A percentile compares a stretch with the other conserved stretches of the same genome.
These are phyloP conservation scores for Microcyclosporella mali DNA, from an alignment of 2,329 filamentous ascomycete genomes.

Conservation along the genomic window DNA sequence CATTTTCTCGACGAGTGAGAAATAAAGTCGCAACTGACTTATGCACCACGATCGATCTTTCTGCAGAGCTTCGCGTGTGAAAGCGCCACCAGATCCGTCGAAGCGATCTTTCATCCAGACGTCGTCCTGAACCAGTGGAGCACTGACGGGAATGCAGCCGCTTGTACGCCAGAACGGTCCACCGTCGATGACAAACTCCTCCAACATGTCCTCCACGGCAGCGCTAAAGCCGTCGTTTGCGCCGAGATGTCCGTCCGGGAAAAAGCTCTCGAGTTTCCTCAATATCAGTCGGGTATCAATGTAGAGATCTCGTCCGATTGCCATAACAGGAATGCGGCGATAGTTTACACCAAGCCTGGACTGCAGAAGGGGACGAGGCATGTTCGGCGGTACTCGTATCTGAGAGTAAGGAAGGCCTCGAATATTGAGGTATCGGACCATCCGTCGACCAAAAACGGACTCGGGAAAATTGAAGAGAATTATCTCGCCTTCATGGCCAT, in stretches of 20 bases:
- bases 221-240: constrained; percentile 9
- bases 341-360: constrained; percentile 18
- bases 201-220: constrained; percentile 14
- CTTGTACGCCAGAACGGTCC: constrained; percentile 15
- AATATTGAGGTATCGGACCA: constrained; percentile 15
- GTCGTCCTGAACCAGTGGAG: constrained; percentile 11
- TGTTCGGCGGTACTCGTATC: constrained; percentile 17
- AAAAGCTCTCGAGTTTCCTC: constrained; percentile 13
- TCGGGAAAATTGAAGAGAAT: constrained; percentile 19
- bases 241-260: constrained; percentile 7
- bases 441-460: constrained; percentile 15
- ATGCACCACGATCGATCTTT: constrained; percentile 10
- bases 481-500: constrained; percentile 8
- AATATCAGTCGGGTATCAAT: constrained; percentile 20
- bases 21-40: constrained; percentile 15
- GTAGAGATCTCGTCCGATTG: constrained; percentile 22
- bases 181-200: constrained; percentile 16
- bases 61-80: constrained; percentile 8
- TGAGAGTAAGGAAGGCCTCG: constrained; percentile 13
- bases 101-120: constrained; percentile 16
- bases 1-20: constrained; percentile 19
- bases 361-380: constrained; percentile 15
- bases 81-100: constrained; percentile 13
- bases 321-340: constrained; percentile 18
- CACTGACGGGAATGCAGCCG: constrained; percentile 10